phyloP scores from a whole-genome alignment of 225 moss, liverwort and hornwort species.

The Lunularia cruciata region DNA sequence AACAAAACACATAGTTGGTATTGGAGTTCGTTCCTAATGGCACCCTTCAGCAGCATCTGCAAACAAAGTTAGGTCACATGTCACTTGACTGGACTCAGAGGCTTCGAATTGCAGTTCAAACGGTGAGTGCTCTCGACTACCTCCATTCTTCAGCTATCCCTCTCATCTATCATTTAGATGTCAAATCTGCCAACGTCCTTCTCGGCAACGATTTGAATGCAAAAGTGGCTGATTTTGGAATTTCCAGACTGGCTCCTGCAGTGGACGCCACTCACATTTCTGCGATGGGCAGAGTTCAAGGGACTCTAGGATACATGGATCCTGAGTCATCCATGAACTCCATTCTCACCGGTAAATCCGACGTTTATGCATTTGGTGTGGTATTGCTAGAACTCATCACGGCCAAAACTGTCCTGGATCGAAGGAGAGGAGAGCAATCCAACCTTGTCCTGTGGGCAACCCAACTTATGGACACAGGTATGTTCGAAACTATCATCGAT shows the following conservation, averaged over 20 bases:
- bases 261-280: slow-evolving; percentile 18
- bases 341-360: slow-evolving; percentile 11
- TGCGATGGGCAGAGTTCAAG: not conserved
- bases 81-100: slow-evolving; percentile 23
- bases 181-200: slow-evolving; percentile 19
- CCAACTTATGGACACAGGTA: not conserved
- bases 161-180: not conserved
- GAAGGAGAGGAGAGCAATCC: not conserved
- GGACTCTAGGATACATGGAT: slow-evolving; percentile 21
- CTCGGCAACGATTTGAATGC: not conserved
- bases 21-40: slow-evolving; percentile 48
- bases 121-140: no score
- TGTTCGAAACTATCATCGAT: not conserved
- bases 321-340: slow-evolving; percentile 15
- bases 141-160: no score
- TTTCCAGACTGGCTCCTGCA: no score
- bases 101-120: slow-evolving; percentile 35
- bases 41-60: slow-evolving; percentile 22
- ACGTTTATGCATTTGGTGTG: no score
- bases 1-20: slow-evolving; percentile 34
- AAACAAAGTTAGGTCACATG: not conserved
- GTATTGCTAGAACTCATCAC: slow-evolving; percentile 29
- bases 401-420: not conserved
- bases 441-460: not conserved
- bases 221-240: no score